Evolutionary conservation across 1,284 basidiomycete genomes (phyloP).

Genomic region (Erythrobasidium hasegawianum): DNA sequence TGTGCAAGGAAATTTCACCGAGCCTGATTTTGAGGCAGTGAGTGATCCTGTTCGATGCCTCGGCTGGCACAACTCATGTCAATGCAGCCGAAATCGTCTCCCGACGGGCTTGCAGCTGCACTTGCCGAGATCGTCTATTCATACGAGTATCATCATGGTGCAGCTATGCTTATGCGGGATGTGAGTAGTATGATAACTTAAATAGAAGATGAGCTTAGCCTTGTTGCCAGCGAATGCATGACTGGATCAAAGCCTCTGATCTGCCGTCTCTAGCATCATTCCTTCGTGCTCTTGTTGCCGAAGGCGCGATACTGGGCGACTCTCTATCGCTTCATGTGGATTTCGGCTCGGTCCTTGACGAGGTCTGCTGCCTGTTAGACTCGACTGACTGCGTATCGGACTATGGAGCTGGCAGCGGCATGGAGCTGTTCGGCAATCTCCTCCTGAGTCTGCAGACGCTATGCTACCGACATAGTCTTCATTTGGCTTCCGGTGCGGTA

Average conservation of each 20-base stretch:
- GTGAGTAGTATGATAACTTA: no score
- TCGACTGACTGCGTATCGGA: constrained; percentile 10
- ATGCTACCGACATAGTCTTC: constrained; percentile 4
- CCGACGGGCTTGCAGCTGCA: neutral
- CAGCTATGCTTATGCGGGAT: neutral
- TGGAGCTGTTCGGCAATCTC: constrained; percentile 23
- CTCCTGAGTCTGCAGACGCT: constrained; percentile 10
- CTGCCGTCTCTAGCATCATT: constrained; percentile 8
- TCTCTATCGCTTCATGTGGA: constrained; percentile 8
- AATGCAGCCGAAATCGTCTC: neutral
- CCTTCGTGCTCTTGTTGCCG: neutral
- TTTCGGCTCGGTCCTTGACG: neutral
- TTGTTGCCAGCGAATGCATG: constrained; percentile 2
- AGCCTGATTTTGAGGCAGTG: no score
- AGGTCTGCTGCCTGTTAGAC: constrained; percentile 5
- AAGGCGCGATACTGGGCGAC: constrained; percentile 7
- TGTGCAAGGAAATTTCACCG: no score
- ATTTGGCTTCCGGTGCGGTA: neutral
- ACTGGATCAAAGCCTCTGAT: constrained; percentile 15
- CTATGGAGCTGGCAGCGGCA: constrained; percentile 19
- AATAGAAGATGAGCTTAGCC: no score
- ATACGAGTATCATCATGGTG: constrained; percentile 1
- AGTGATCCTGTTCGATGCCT: no score
- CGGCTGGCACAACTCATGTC: no score
- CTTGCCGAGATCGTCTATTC: neutral